A percentile compares a stretch with the other conserved stretches of the same genome.
Evolutionary conservation across 192 early-diverging fungal species (phyloP).

Genomic region (Backusella macrospora): DNA sequence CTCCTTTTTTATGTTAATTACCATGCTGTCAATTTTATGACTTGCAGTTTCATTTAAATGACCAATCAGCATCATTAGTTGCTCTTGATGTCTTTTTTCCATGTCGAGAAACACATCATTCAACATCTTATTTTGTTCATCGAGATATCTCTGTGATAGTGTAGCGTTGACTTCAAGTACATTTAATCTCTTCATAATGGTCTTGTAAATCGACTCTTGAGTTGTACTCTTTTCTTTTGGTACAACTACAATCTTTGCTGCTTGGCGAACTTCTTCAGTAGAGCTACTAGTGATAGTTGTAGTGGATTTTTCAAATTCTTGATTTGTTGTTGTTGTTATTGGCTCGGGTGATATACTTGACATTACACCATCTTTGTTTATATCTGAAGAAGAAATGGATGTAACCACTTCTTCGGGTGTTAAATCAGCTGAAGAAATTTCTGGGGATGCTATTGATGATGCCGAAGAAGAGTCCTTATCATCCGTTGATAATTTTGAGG

Average conservation of each 20-base stretch:
- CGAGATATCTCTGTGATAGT: slow-evolving; percentile 70
- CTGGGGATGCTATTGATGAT: neutral
- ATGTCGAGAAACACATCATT: slow-evolving; percentile 64
- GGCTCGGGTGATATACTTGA: neutral
- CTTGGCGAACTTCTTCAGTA: neutral
- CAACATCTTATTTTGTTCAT: slow-evolving; percentile 75
- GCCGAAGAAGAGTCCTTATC: neutral
- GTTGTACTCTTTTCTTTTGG: slow-evolving; percentile 28
- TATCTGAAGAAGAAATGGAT: neutral
- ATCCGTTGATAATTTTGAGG: neutral
- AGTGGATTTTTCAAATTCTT: neutral
- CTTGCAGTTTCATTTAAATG: slow-evolving; percentile 69
- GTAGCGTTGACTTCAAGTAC: slow-evolving; percentile 83
- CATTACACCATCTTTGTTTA: neutral
- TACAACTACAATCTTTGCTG: neutral
- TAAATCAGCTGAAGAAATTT: neutral
- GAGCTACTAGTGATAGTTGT: neutral
- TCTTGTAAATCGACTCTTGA: slow-evolving; percentile 89
- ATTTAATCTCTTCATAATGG: slow-evolving; percentile 83
- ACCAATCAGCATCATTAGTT: slow-evolving; percentile 63
- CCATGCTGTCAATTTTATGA: slow-evolving; percentile 66
- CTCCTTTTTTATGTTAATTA: slow-evolving; percentile 28
- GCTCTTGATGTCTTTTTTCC: slow-evolving; percentile 62
- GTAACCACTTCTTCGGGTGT: neutral
- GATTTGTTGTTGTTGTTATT: neutral